Percentiles rank a stretch among this genome's conserved stretches.
These are phyloP conservation scores for Babesia ovata DNA, from an alignment of 169 alveolate genomes.

Conservation along the genomic window DNA sequence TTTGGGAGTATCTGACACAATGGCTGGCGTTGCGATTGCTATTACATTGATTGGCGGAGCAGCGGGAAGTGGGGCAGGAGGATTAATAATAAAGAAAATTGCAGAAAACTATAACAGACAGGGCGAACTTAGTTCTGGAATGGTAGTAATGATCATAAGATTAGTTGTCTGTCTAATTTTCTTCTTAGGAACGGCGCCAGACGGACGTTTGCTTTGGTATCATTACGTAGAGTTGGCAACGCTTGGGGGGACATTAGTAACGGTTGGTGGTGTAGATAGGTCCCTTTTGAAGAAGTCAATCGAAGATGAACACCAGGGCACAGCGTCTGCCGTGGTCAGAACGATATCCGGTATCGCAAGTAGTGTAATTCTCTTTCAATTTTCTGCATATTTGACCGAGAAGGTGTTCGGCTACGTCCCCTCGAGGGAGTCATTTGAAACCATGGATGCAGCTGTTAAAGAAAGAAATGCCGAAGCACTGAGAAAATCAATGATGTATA, in stretches of 20 bases:
- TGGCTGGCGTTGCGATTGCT: slow-evolving; percentile 86
- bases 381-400: slow-evolving; percentile 86
- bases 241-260: slow-evolving; percentile 86
- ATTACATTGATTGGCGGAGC: slow-evolving; percentile 84
- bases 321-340: slow-evolving; percentile 80
- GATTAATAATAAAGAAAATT: slow-evolving; percentile 80
- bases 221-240: slow-evolving; percentile 71
- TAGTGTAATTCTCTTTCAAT: slow-evolving; percentile 85
- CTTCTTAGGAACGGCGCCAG: slow-evolving; percentile 67
- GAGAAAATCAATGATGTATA: slow-evolving; percentile 24
- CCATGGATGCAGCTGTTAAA: neutral
- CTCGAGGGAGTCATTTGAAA: neutral
- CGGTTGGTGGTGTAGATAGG: slow-evolving; percentile 88
- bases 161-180: slow-evolving; percentile 70
- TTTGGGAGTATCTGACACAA: slow-evolving; percentile 82
- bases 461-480: slow-evolving; percentile 11
- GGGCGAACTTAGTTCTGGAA: slow-evolving; percentile 86
- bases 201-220: slow-evolving; percentile 52
- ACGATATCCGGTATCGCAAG: slow-evolving; percentile 87
- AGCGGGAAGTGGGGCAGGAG: slow-evolving; percentile 88
- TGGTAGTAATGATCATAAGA: slow-evolving; percentile 71
- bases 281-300: slow-evolving; percentile 87
- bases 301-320: slow-evolving; percentile 84
- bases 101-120: slow-evolving; percentile 76
- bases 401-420: slow-evolving; percentile 75